These are phyloP conservation scores for Chaetomium globosum DNA, from an alignment of 2,329 filamentous ascomycete genomes.

Conservation along the genomic window DNA sequence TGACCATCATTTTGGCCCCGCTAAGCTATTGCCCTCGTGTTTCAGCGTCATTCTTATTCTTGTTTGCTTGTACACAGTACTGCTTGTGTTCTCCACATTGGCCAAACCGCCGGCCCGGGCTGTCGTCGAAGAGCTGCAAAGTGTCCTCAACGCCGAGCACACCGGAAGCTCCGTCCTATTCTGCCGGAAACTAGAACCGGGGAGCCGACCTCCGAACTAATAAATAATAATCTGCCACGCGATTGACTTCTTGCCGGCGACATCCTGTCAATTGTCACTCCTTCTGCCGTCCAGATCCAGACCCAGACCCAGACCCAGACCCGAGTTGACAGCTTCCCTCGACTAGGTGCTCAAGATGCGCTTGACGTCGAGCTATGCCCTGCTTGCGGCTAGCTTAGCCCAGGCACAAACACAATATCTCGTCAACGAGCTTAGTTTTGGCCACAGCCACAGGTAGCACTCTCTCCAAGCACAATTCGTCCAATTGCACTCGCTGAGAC, in stretches of 20 bases:
- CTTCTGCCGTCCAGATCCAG: neutral
- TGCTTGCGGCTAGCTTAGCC: slow-evolving; percentile 52
- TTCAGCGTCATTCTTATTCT: neutral
- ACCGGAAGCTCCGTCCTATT: slow-evolving; percentile 24
- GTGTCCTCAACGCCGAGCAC: slow-evolving; percentile 31
- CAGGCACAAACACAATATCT: slow-evolving; percentile 64
- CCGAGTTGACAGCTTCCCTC: neutral
- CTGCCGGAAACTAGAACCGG: slow-evolving; percentile 31
- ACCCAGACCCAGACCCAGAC: too few species aligned
- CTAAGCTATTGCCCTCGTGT: neutral
- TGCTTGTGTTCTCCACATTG: slow-evolving; percentile 27
- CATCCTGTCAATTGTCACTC: slow-evolving; percentile 3
- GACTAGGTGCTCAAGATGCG: slow-evolving; percentile 50
- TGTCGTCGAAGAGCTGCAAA: slow-evolving; percentile 30
- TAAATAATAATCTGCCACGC: slow-evolving; percentile 24
- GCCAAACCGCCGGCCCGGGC: slow-evolving; percentile 26
- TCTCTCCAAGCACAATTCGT: slow-evolving; percentile 7
- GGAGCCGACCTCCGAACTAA: slow-evolving; percentile 22
- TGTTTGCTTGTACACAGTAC: neutral
- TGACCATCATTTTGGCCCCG: neutral
- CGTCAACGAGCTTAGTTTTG: slow-evolving; percentile 76
- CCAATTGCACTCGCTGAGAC: slow-evolving; percentile 12
- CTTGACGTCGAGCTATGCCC: slow-evolving; percentile 37
- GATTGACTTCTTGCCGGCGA: slow-evolving; percentile 3
- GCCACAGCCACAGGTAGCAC: slow-evolving; percentile 64